phyloP scores from a whole-genome alignment of 1,139 yeast species.

The Zygoascus hellenicus region DNA sequence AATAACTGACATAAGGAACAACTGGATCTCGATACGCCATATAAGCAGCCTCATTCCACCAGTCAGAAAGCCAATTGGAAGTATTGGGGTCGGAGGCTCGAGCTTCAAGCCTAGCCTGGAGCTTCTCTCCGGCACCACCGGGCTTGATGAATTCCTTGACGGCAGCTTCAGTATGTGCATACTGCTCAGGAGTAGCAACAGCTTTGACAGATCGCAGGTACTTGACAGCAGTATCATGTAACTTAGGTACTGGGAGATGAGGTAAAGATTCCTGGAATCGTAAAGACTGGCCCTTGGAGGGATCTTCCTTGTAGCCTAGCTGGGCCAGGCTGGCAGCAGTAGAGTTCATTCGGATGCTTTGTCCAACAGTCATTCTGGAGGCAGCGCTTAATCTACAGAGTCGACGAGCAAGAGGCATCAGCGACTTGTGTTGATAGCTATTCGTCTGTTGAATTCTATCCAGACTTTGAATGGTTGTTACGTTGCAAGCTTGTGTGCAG shows the following conservation, averaged over 20 bases:
- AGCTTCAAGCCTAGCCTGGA: slow-evolving; percentile 60
- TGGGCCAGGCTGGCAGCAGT: slow-evolving; percentile 29
- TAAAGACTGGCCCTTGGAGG: slow-evolving; percentile 61
- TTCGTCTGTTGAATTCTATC: too few relatives aligned
- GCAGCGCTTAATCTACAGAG: neutral
- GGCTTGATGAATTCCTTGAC: slow-evolving; percentile 61
- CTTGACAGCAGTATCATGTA: slow-evolving; percentile 62
- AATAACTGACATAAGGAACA: slow-evolving; percentile 89
- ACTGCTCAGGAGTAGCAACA: slow-evolving; percentile 51
- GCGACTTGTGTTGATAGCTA: too few relatives aligned
- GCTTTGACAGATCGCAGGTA: slow-evolving; percentile 75
- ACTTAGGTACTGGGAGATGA: slow-evolving; percentile 78
- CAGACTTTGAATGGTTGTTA: too few relatives aligned
- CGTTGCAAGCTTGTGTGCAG: too few relatives aligned
- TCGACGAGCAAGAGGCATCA: slow-evolving; percentile 1
- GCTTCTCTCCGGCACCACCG: slow-evolving; percentile 58
- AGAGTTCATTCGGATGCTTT: slow-evolving; percentile 25
- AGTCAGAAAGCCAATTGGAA: slow-evolving; percentile 86
- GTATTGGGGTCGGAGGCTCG: slow-evolving; percentile 50
- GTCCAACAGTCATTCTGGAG: slow-evolving; percentile 9
- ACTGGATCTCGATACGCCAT: slow-evolving; percentile 89
- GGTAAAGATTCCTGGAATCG: slow-evolving; percentile 74
- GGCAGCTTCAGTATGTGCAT: slow-evolving; percentile 48
- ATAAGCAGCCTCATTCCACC: slow-evolving; percentile 95
- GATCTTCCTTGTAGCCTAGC: slow-evolving; percentile 32